Evolutionary conservation across 495 filamentous ascomycete genomes (phyloP), one percentile per base, ranked within the genome.

Genomic region (Amorphotheca resinae): DNA sequence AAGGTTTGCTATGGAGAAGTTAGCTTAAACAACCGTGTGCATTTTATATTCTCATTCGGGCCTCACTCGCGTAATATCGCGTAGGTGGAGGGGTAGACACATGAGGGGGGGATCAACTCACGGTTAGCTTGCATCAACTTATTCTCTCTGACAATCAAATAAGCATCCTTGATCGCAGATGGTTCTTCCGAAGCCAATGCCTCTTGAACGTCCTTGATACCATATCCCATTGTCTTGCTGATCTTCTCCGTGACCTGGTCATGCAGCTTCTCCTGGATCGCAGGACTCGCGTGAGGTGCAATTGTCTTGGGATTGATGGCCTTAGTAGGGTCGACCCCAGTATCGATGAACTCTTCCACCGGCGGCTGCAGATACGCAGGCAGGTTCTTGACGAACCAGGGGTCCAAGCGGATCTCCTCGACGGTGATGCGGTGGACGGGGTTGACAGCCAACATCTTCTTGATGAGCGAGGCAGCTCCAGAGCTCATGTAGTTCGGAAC

Each of bases 101-200:
- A n/a, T n/a, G n/a, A n/a, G n/a, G 39, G 15, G 38, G 12, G 22
- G 26, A n/a, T 12, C 12, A 41, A 74, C 78, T 74, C 63, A 93
- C 87, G 87, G 60, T 86, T 93, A 23, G 77, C 80, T 55, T 86
- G 84, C 93, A 95, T 96, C 56, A 98, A 74, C 59, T 95, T 87
- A 60, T 98, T 96, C 64, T 98, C 91, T 38, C 88, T 76, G 22
- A 96, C 86, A 54, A 98, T 96, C 62, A 93, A 78, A 61, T 96
- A 98, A 11, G 91, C 91, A 68, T 98, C 91, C 59, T 98, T 98
- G 65, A 98, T 94, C 11, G 93, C 87, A 46, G 85, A 95, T 28
- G 91, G 89, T 56, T 98, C 91, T 36, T 93, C 77, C 42, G 84
- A 84, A 48, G 80, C 78, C 40, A 98, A 66, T 25, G 91, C 89